Percentiles rank a stretch among this genome's conserved stretches.
phyloP scores from a whole-genome alignment of 768 basidiomycete species.

The Neoboletus subvelutipes region DNA sequence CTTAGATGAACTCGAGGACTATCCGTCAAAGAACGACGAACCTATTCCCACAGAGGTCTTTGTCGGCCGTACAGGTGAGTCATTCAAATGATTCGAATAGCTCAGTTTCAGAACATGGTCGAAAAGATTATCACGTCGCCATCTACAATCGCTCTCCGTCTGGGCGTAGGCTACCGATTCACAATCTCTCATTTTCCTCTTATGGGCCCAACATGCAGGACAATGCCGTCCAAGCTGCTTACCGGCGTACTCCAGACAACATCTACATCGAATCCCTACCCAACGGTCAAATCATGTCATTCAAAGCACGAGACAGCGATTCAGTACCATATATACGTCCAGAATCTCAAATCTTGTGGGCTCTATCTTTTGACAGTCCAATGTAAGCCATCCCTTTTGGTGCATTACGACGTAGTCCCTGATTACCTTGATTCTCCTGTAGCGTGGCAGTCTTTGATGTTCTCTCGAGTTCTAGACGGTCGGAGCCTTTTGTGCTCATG shows the following conservation, averaged over 20 bases:
- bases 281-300: slow-evolving; percentile 75
- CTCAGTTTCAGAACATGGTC: slow-evolving; percentile 6
- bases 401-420: neutral
- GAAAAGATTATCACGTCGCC: slow-evolving; percentile 82
- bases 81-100: neutral
- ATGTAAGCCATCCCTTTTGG: slow-evolving; percentile 48
- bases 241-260: slow-evolving; percentile 75
- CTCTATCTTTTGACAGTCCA: slow-evolving; percentile 55
- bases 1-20: slow-evolving; percentile 60
- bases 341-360: slow-evolving; percentile 56
- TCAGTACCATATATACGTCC: slow-evolving; percentile 26
- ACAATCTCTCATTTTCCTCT: slow-evolving; percentile 86
- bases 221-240: slow-evolving; percentile 65
- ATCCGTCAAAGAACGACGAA: slow-evolving; percentile 35
- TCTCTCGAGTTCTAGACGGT: slow-evolving; percentile 43
- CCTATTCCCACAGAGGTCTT: slow-evolving; percentile 46
- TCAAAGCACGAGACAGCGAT: slow-evolving; percentile 45
- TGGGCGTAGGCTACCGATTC: slow-evolving; percentile 47
- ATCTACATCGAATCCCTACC: slow-evolving; percentile 79
- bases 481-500: slow-evolving; percentile 76
- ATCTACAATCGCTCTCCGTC: slow-evolving; percentile 60
- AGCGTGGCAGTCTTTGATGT: slow-evolving; percentile 88
- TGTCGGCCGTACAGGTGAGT: slow-evolving; percentile 65
- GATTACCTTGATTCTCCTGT: neutral
- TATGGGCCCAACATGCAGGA: slow-evolving; percentile 94